phyloP scores from a whole-genome alignment of 805 yeast genomes.

The Pichia occidentalis region DNA sequence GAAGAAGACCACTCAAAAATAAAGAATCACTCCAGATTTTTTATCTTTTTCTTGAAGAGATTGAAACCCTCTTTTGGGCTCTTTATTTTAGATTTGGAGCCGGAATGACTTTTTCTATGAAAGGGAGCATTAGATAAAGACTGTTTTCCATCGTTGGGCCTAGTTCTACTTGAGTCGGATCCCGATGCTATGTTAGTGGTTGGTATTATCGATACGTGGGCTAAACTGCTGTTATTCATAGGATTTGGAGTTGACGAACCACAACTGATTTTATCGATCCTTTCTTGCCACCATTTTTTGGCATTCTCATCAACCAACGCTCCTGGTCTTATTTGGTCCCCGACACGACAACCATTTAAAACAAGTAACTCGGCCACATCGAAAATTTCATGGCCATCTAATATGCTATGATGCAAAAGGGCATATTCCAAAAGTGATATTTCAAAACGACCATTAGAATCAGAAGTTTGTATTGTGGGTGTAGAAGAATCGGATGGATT shows the following conservation, averaged over 20 bases:
- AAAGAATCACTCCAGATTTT: slow-evolving; percentile 8
- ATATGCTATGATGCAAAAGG: slow-evolving; percentile 31
- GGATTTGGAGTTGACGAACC: not conserved
- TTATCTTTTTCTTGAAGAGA: slow-evolving; percentile 22
- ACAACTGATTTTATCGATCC: slow-evolving; percentile 30
- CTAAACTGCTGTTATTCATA: not conserved
- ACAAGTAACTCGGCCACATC: slow-evolving; percentile 51
- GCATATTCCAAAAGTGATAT: slow-evolving; percentile 45
- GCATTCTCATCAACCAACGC: slow-evolving; percentile 31
- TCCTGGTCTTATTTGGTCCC: slow-evolving; percentile 23
- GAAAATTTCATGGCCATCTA: slow-evolving; percentile 28
- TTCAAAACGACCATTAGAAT: slow-evolving; percentile 17
- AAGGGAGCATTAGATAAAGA: not conserved
- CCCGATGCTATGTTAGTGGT: not conserved
- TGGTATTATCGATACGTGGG: not conserved
- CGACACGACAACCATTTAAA: slow-evolving; percentile 49
- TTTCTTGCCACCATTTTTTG: slow-evolving; percentile 45
- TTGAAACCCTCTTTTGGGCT: slow-evolving; percentile 19
- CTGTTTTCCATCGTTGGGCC: not conserved
- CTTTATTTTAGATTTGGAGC: slow-evolving; percentile 4
- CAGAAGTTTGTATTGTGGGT: not conserved
- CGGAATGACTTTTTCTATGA: not conserved
- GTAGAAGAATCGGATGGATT: not conserved
- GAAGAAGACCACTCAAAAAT: not conserved
- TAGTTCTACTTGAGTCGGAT: slow-evolving; percentile 2